Conservation (phyloP, 2,329 filamentous ascomycete species). For the Arthrobotrys conoides region DNA sequence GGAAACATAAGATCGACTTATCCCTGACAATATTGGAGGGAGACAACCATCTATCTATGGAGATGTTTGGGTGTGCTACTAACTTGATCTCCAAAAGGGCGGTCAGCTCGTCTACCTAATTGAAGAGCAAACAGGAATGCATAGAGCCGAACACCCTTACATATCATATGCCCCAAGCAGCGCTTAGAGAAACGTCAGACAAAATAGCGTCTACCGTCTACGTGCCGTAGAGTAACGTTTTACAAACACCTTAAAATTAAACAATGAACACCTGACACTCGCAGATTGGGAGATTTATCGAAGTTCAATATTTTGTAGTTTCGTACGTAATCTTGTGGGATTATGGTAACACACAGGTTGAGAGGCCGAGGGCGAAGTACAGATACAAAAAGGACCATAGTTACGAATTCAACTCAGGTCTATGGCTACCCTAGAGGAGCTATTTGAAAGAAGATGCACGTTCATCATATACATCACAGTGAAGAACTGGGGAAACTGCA, state of each 20-base stretch:
- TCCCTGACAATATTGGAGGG: constrained; percentile 26
- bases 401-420: neutral
- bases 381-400: neutral
- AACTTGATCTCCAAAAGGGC: constrained; percentile 1
- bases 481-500: constrained; percentile 21
- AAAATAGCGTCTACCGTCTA: constrained; percentile 18
- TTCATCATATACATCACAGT: neutral
- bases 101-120: constrained; percentile 23
- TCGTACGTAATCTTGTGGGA: neutral
- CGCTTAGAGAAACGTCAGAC: constrained; percentile 39
- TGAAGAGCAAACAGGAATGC: constrained; percentile 16
- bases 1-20: constrained; percentile 25
- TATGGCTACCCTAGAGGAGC: neutral
- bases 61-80: constrained; percentile 16
- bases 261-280: neutral
- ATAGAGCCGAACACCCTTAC: neutral
- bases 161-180: neutral
- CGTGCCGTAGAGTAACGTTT: neutral
- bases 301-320: neutral
- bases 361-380: neutral
- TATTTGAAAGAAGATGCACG: neutral
- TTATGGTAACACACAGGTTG: neutral
- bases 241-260: neutral
- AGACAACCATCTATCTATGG: constrained; percentile 11
- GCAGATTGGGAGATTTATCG: neutral